A percentile compares a stretch with the other conserved stretches of the same genome.
phyloP scores from a whole-genome alignment of 352 stramenopile species.

The Pythium inflatum region DNA sequence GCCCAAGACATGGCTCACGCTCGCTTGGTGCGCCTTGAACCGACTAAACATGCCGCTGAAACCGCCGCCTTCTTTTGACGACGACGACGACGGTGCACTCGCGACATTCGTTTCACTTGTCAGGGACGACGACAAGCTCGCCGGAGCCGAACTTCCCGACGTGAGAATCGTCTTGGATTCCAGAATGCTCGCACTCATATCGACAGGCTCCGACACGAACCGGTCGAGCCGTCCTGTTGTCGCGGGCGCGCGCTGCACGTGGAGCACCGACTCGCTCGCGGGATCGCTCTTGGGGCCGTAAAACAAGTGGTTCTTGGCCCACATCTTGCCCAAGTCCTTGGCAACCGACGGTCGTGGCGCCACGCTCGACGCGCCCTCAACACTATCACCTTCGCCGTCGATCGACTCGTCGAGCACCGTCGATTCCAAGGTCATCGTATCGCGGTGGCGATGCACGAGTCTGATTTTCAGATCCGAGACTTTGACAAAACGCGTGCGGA shows the following conservation, averaged over 20 bases:
- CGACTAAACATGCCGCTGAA: slow-evolving; percentile 55
- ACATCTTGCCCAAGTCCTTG: slow-evolving; percentile 37
- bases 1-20: slow-evolving; percentile 52
- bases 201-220: slow-evolving; percentile 65
- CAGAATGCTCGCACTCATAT: slow-evolving; percentile 56
- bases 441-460: slow-evolving; percentile 59
- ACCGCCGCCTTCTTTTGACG: slow-evolving; percentile 26
- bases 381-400: slow-evolving; percentile 20
- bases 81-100: slow-evolving; percentile 29
- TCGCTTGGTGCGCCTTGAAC: slow-evolving; percentile 47
- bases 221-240: slow-evolving; percentile 41
- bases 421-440: slow-evolving; percentile 61
- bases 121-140: background rate
- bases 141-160: background rate
- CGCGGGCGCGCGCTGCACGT: slow-evolving; percentile 42
- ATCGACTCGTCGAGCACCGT: slow-evolving; percentile 19
- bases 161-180: slow-evolving; percentile 65
- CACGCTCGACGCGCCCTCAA: slow-evolving; percentile 10
- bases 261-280: slow-evolving; percentile 62
- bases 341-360: background rate
- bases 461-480: slow-evolving; percentile 73
- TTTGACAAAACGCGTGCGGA: slow-evolving; percentile 65
- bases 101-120: background rate
- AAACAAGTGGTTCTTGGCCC: slow-evolving; percentile 66
- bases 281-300: slow-evolving; percentile 69